A percentile compares a stretch with the other conserved stretches of the same genome.
phyloP scores from a whole-genome alignment of 140 eudicot genomes.

The Oenanthe javanica region DNA sequence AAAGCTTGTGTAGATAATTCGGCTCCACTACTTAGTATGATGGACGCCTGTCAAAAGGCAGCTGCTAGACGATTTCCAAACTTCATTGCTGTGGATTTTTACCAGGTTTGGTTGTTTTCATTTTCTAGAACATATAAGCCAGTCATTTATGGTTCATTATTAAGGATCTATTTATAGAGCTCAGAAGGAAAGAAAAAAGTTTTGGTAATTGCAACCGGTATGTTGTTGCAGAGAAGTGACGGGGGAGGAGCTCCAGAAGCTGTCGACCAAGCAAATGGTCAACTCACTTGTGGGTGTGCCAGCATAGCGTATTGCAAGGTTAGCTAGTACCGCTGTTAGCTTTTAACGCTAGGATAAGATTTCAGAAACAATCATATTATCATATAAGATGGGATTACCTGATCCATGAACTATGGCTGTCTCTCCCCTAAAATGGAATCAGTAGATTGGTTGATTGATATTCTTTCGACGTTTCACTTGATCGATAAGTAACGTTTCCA shows the following conservation, averaged over 20 bases:
- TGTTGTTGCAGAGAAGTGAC: conserved; percentile 67
- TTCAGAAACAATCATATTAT: too few species aligned
- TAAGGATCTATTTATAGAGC: not conserved
- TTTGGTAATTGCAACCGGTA: not conserved
- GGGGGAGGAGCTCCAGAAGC: conserved; percentile 99
- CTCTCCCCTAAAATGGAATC: not conserved
- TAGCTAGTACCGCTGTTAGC: not conserved
- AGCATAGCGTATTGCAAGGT: conserved; percentile 91
- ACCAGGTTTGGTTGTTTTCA: conserved; percentile 34
- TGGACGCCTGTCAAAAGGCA: conserved; percentile 60
- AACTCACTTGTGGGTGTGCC: conserved; percentile 70
- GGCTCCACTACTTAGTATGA: conserved; percentile 52
- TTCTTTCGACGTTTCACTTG: not conserved
- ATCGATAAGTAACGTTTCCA: not conserved
- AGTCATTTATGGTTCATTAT: not conserved
- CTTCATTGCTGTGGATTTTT: conserved; percentile 87
- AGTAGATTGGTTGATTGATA: not conserved
- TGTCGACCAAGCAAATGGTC: conserved; percentile 87
- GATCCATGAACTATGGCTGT: not conserved
- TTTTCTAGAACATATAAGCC: not conserved
- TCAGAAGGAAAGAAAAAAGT: not conserved
- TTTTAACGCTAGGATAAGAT: not conserved
- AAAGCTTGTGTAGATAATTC: conserved; percentile 73
- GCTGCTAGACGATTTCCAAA: conserved; percentile 85
- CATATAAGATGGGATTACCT: not conserved